These are phyloP conservation scores for Staphylotrichum longicolle DNA, from an alignment of 495 filamentous ascomycete genomes.

Conservation along the genomic window DNA sequence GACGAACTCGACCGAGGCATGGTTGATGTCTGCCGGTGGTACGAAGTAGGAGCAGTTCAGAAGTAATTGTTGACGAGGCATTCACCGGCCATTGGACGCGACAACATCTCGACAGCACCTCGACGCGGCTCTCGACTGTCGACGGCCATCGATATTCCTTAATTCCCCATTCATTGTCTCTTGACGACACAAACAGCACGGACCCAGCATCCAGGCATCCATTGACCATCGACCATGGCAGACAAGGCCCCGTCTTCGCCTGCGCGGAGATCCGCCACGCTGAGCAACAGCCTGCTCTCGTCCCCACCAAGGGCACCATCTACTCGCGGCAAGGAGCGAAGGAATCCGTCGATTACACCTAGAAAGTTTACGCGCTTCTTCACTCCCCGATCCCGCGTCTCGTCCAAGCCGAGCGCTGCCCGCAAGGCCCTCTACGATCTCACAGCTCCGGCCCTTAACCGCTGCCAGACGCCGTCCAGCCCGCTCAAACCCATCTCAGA, in stretches of 20 bases:
- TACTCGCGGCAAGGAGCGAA: constrained; percentile 43
- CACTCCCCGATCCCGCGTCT: constrained; percentile 60
- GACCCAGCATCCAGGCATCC: not conserved
- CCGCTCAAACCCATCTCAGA: constrained; percentile 42
- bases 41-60: not conserved
- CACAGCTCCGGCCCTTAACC: constrained; percentile 61
- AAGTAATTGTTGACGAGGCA: constrained; percentile 2
- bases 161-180: too few species aligned
- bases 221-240: constrained; percentile 18
- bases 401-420: constrained; percentile 49
- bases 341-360: constrained; percentile 62
- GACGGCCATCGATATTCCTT: too few species aligned
- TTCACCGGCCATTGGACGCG: not conserved
- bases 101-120: too few species aligned
- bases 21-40: constrained; percentile 1
- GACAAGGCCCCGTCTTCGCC: constrained; percentile 24
- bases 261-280: constrained; percentile 27
- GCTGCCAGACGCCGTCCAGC: constrained; percentile 49
- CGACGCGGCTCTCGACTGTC: too few species aligned
- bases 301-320: constrained; percentile 38
- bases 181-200: not conserved
- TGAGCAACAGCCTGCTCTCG: constrained; percentile 32
- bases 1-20: not conserved
- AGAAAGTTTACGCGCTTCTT: constrained; percentile 80
- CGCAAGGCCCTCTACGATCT: constrained; percentile 69